Base-by-base conservation (phyloP, 805 yeast genomes). In the Zygoascus biomembranicola region DNA sequence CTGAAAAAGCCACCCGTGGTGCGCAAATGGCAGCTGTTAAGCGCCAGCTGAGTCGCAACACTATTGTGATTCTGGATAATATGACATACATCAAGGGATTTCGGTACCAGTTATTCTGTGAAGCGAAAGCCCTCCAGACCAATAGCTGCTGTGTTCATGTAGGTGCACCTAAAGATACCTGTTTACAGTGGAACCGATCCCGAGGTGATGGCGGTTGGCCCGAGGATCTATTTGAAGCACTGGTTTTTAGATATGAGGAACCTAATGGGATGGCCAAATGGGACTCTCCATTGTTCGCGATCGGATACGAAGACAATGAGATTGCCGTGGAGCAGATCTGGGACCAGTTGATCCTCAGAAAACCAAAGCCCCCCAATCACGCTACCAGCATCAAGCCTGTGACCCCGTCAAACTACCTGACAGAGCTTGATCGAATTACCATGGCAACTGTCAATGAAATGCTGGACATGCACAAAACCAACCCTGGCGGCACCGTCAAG, bases 81-180 rank as follows among this genome's bases (percentile, higher is more conserved):
- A 73, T 90, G 62, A 82, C 87, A 43, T 94, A 94, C 66, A 94
- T 94, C 62, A 94, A 94, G 65, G 99, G 99, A 0, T 90, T 90
- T 67, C 74, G 99, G 56, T 94, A 94, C 69, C 99, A 94, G 69
- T 73, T 94, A 51, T 90, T 81, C 67, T 90, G 97, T 68, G 99
- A 94, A 67, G 90, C 96, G 41, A 92, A 90, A 66, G 85, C 89
- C 1, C 73, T 82, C 28, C 76, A 82, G 16, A 90, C 97, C 0
- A 83, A 94, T 1, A 85, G 87, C 58, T 85, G 95, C 63, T 86
- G 90, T 41, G 73, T 92, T 1, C 90, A 92, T 57, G 84, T 87
- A 1, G 77, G 90, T 61, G 80, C 86, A 16, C 84, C 96, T 0
- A 59, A 77, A 4, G 84, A 79, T 0, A 71, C 72, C 14, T 83